A percentile compares a stretch with the other conserved stretches of the same genome.
Conservation (phyloP, 2,329 filamentous ascomycete species). For the Fusarium domesticum region DNA sequence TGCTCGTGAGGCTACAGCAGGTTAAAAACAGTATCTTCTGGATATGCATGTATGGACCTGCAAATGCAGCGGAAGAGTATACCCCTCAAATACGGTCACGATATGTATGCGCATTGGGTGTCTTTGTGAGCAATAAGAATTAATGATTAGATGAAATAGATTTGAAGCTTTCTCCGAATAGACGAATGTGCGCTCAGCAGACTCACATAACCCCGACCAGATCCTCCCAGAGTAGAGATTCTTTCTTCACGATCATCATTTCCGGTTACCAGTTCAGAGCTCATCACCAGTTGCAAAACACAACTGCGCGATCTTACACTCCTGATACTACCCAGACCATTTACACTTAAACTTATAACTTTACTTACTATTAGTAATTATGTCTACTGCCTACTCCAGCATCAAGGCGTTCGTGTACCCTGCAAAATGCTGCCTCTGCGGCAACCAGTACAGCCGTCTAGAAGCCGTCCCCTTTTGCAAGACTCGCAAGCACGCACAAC, state of each 20-base stretch:
- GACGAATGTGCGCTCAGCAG: background rate
- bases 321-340: too few relatives aligned
- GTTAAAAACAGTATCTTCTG: conserved; percentile 22
- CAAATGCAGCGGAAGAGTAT: conserved; percentile 13
- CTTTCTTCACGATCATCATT: too few relatives aligned
- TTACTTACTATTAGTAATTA: too few relatives aligned
- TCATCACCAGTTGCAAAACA: too few relatives aligned
- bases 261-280: too few relatives aligned
- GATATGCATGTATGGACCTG: background rate
- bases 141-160: conserved; percentile 22
- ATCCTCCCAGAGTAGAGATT: background rate
- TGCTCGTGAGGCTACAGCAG: conserved; percentile 49
- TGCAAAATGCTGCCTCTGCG: background rate
- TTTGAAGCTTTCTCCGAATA: background rate
- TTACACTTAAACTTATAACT: too few relatives aligned
- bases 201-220: background rate
- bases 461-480: background rate
- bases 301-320: background rate
- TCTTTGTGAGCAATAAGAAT: conserved; percentile 19
- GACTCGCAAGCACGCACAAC: background rate
- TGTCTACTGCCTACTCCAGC: background rate
- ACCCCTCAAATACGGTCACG: conserved; percentile 7
- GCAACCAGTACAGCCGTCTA: background rate
- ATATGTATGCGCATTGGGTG: conserved; percentile 9
- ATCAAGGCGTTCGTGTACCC: background rate